Percentiles rank a stretch among this genome's conserved stretches.
These are phyloP conservation scores for Komagataella pastoris DNA, from an alignment of 805 yeast genomes.

Conservation along the genomic window DNA sequence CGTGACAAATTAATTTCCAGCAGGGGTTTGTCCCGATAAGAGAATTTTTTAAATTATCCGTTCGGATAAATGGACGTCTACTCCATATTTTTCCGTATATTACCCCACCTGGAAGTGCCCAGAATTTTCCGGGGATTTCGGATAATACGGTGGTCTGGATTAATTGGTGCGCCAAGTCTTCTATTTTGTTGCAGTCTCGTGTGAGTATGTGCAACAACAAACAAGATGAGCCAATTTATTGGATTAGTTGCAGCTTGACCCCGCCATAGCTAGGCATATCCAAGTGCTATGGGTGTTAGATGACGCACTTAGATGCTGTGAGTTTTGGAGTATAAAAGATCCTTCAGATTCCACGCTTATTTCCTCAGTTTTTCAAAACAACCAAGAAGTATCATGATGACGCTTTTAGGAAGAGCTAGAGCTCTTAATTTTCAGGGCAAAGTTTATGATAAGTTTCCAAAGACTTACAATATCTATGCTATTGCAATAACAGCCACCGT, in stretches of 20 bases:
- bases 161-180: not conserved
- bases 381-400: not conserved
- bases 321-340: not conserved
- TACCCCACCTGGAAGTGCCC: not conserved
- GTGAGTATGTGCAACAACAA: not conserved
- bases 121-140: not conserved
- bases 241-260: not conserved
- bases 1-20: not conserved
- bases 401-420: not conserved
- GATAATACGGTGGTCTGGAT: not conserved
- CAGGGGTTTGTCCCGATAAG: not conserved
- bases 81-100: not conserved
- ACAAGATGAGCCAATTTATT: not conserved
- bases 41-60: not conserved
- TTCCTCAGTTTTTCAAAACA: not conserved
- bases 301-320: not conserved
- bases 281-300: not conserved
- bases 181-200: not conserved
- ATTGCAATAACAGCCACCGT: conserved; percentile 45
- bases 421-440: not conserved
- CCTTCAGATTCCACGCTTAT: not conserved
- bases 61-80: not conserved
- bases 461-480: conserved; percentile 39
- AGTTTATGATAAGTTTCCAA: conserved; percentile 12
- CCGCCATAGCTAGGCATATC: not conserved